Evolutionary conservation across 208 protist species (phyloP), one percentile per base, ranked within the genome.

Genomic region (Wallacemonas sp.): DNA sequence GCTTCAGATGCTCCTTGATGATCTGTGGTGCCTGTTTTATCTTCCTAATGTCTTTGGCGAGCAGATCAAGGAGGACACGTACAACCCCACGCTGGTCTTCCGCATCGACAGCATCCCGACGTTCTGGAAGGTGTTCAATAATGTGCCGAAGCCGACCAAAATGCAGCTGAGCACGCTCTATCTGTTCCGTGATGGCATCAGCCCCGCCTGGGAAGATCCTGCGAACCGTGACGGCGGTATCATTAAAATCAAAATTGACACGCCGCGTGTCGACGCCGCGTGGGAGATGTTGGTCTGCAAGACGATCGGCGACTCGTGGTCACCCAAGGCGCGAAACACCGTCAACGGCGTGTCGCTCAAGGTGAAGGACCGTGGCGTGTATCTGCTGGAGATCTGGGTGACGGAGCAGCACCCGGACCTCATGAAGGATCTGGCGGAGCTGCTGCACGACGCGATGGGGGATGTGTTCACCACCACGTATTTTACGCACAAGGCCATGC

Each of bases 171-270:
- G 95, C 53, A 97, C 90, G 53, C 92, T 97, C 33, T 97, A 97
- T 73, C 81, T 98, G 29, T 98, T 98, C 76, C 93, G 96, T 22
- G 87, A 97, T 50, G 95, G 91, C 52, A 97, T 98, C 48, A 84
- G 97, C 67, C 97, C 97, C 53, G 96, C 95, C 78, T 98, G 97
- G 97, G 97, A 98, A 74, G 92, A 98, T 68, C 60, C 78, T 15
- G 72, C 76, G 13, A 98, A 98, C 79, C 73, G 76, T 15, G 67
- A 88, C 58, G 93, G 93, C 36, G 92, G 93, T 59, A 96, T 97
- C 63, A 76, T 85, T 58, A 81, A 81, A 69, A 64, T 92, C 27
- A 83, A 81, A 60, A 62, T 81, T 15, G 66, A 52, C 10, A 15
- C 58, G n/a, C 17, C 63, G 1, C 66, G 66, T 41, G 73, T 95